Base-by-base conservation (phyloP, 2,329 filamentous ascomycete species). In the Aureobasidium musti region DNA sequence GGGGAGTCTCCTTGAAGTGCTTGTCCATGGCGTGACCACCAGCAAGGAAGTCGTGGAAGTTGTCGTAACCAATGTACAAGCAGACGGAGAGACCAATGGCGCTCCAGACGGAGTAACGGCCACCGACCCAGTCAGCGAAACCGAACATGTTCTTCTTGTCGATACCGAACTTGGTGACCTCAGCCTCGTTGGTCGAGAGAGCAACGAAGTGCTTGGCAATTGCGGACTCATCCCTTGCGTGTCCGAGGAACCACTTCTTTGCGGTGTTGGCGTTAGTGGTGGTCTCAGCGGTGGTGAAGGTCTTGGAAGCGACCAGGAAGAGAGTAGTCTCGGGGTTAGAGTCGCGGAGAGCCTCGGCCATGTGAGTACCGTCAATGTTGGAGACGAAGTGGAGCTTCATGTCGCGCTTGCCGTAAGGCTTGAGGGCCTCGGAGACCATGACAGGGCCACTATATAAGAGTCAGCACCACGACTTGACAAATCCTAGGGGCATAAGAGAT, bases 91-190 rank as follows among this genome's bases (percentile, higher is more conserved):
- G 84, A 73, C 95, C 95, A 76, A 99, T 99, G 78, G 95, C 95
- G 73, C 92, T 97, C 95, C 95, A 99, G 72, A 99, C 95, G 68
- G 92, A 97, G 87, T 99, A 99, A 68, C 95, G 91, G 67, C 95
- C 95, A 78, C 95, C 95, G 63, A 98, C 94, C 95, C 95, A 99
- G 81, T 91, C 96, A 81, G 94, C 93, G 78, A 99, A 99, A 74
- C 92, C 93, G 77, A 99, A 99, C 95, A 99, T 99, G 86, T 98
- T 99, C 86, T 94, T 94, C 81, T 89, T 89, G 82, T 98, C 94
- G 75, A 99, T 99, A 71, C 95, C 95, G 75, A 99, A 99, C 85
- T 98, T 98, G 81, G 91, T 92, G 69, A 99, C 95, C 83, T 98
- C 94, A 64, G 83, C 79, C 82, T 94, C 91, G 81, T 99, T 99